phyloP scores from a whole-genome alignment of 2,329 filamentous ascomycete genomes.

The Calonectria ilicicola region DNA sequence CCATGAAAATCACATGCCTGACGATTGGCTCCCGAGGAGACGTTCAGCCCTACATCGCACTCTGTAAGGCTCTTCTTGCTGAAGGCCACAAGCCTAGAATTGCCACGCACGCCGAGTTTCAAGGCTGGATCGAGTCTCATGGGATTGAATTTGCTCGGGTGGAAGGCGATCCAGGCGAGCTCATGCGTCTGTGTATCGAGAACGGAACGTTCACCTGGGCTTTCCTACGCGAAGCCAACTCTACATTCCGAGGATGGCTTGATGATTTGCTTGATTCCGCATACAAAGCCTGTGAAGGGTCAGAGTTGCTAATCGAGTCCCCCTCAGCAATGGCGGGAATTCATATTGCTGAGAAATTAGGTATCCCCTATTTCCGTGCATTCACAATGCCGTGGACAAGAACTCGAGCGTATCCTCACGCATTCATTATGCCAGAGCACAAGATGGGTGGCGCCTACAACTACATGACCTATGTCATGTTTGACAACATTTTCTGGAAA shows the following conservation, averaged over 20 bases:
- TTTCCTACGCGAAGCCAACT: constrained; percentile 88
- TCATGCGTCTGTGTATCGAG: constrained; percentile 96
- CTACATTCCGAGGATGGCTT: constrained; percentile 93
- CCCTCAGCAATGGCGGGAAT: constrained; percentile 98
- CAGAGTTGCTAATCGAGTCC: constrained; percentile 92
- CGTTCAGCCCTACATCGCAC: constrained; percentile 96
- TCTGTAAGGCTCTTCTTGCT: constrained; percentile 89
- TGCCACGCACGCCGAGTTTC: constrained; percentile 92
- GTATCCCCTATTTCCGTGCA: constrained; percentile 94
- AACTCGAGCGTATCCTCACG: constrained; percentile 94
- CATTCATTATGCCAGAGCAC: constrained; percentile 91
- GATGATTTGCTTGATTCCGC: constrained; percentile 87
- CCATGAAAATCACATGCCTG: constrained; percentile 88
- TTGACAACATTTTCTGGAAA: constrained; percentile 97
- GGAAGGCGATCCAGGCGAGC: constrained; percentile 89
- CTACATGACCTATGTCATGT: constrained; percentile 94
- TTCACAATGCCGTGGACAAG: constrained; percentile 99
- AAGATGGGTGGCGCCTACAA: constrained; percentile 98
- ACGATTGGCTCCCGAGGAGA: constrained; percentile 97
- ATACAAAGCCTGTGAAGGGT: constrained; percentile 85
- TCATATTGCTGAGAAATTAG: constrained; percentile 93
- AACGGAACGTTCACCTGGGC: constrained; percentile 96
- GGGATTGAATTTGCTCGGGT: constrained; percentile 93
- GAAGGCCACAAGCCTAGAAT: constrained; percentile 91
- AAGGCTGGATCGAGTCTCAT: constrained; percentile 88